These are phyloP conservation scores for Mycena epipterygia DNA, from an alignment of 768 basidiomycete species.

Conservation along the genomic window DNA sequence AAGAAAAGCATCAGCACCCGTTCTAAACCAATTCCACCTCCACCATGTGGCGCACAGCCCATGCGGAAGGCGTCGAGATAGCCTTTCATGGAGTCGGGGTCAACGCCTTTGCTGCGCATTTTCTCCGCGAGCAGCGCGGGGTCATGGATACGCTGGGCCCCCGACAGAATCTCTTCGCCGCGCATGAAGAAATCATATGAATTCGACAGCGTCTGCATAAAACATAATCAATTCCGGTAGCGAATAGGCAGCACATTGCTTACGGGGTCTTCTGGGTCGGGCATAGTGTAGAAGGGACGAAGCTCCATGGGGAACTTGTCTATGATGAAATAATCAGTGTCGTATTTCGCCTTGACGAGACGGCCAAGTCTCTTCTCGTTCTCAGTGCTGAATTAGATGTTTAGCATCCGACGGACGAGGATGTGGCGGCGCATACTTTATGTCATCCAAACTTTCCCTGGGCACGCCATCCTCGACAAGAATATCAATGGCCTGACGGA, in stretches of 20 bases:
- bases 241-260: constrained; percentile 42
- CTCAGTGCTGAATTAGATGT: constrained; percentile 74
- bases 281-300: constrained; percentile 99
- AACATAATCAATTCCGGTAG: constrained; percentile 17
- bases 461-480: constrained; percentile 89
- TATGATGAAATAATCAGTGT: constrained; percentile 98
- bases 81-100: constrained; percentile 91
- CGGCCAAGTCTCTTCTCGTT: constrained; percentile 95
- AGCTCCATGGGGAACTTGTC: constrained; percentile 98
- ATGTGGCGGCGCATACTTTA: constrained; percentile 69
- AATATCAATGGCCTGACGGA: constrained; percentile 89
- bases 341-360: constrained; percentile 92
- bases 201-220: constrained; percentile 85
- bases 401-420: constrained; percentile 23
- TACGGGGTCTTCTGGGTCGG: constrained; percentile 92
- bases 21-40: constrained; percentile 96
- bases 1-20: constrained; percentile 98
- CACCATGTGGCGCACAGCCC: constrained; percentile 96
- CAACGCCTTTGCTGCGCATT: constrained; percentile 90
- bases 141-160: constrained; percentile 98
- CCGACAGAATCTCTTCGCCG: constrained; percentile 98
- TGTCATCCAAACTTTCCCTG: constrained; percentile 86
- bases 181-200: constrained; percentile 99
- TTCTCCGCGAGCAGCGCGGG: constrained; percentile 83
- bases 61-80: constrained; percentile 96